phyloP scores from a whole-genome alignment of 176 grass and related monocot genomes.

The Aegilops longissima region DNA sequence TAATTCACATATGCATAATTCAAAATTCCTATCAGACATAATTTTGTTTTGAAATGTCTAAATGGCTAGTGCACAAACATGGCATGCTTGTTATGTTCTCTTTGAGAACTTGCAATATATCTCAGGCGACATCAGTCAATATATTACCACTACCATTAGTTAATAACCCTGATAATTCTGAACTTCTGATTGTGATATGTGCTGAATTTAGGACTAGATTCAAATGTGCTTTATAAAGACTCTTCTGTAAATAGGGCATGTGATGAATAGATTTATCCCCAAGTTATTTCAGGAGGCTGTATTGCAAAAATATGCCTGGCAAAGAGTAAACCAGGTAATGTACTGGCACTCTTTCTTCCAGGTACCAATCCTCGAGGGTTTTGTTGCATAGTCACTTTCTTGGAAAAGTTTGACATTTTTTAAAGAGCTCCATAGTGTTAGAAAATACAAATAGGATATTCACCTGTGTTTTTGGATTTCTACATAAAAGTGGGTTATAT shows the following conservation, averaged over 20 bases:
- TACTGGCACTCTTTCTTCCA: constrained; percentile 3
- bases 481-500: neutral
- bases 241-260: neutral
- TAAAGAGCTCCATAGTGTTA: neutral
- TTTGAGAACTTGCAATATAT: neutral
- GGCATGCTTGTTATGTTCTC: constrained; percentile 16
- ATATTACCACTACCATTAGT: neutral
- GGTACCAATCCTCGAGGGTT: neutral
- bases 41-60: constrained; percentile 24
- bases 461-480: neutral
- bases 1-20: constrained; percentile 5
- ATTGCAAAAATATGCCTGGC: neutral
- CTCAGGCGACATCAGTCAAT: neutral
- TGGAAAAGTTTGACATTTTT: too few relatives aligned
- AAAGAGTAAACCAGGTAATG: neutral
- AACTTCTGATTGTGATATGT: neutral
- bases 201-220: neutral
- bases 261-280: neutral
- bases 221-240: neutral
- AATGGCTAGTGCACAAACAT: neutral
- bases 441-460: neutral
- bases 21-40: constrained; percentile 1
- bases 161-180: neutral
- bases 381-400: neutral
- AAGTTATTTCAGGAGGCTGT: neutral